Percentiles rank a stretch among this genome's conserved stretches.
Conservation (phyloP, 2,329 filamentous ascomycete genomes). For the Fusarium graminum region DNA sequence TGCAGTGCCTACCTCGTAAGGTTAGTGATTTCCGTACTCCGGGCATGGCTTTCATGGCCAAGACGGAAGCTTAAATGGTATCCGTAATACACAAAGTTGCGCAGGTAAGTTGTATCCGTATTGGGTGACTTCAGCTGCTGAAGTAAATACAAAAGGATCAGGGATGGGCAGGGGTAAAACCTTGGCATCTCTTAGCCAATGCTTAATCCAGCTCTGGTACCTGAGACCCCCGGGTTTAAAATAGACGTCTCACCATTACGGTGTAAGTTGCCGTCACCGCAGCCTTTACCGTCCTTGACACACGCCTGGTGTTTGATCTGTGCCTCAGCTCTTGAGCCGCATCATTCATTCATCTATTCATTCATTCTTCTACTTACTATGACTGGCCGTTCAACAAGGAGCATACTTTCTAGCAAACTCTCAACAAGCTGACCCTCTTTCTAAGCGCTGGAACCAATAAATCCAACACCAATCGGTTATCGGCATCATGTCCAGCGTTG, state of each 20-base stretch:
- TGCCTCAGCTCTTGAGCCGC: slow-evolving; percentile 10
- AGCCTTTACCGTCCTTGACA: slow-evolving; percentile 5
- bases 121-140: not conserved
- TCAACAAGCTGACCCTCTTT: not conserved
- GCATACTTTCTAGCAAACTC: not conserved
- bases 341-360: slow-evolving; percentile 1
- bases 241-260: slow-evolving; percentile 18
- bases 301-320: slow-evolving; percentile 1
- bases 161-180: slow-evolving; percentile 9
- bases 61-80: not conserved
- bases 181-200: slow-evolving; percentile 35
- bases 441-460: not conserved
- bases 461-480: slow-evolving; percentile 10
- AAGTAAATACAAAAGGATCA: slow-evolving; percentile 4
- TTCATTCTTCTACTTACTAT: not conserved
- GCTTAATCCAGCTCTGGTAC: slow-evolving; percentile 20
- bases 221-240: slow-evolving; percentile 26
- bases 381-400: not conserved
- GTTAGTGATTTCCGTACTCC: too few species aligned
- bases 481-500: slow-evolving; percentile 12
- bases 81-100: not conserved
- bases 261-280: slow-evolving; percentile 3
- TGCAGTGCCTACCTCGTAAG: too few species aligned
- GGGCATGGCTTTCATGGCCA: not conserved
- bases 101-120: not conserved